phyloP scores from a whole-genome alignment of 495 filamentous ascomycete genomes.

The Penicillium parvum region DNA sequence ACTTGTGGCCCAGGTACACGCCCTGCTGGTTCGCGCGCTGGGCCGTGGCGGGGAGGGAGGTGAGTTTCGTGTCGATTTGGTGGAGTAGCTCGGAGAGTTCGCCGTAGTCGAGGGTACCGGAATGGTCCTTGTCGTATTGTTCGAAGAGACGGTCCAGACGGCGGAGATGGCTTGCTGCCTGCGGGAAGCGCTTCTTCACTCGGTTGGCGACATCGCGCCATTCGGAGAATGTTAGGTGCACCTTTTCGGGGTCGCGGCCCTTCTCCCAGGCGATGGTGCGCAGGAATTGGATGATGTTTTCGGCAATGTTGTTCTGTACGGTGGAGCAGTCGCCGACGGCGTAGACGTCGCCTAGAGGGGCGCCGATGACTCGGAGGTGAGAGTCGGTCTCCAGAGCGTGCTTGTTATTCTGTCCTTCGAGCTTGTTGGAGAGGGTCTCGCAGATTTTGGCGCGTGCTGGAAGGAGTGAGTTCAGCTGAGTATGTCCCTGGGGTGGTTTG shows the following conservation, averaged over 20 bases:
- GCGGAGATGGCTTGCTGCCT: slow-evolving; percentile 84
- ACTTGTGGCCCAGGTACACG: slow-evolving; percentile 85
- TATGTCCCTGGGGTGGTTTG: neutral
- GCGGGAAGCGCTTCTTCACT: slow-evolving; percentile 86
- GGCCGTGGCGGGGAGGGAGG: slow-evolving; percentile 82
- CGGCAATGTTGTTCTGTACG: slow-evolving; percentile 91
- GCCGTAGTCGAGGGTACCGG: slow-evolving; percentile 87
- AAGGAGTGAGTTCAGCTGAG: slow-evolving; percentile 2
- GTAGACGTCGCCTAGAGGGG: slow-evolving; percentile 93
- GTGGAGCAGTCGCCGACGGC: slow-evolving; percentile 96
- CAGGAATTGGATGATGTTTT: slow-evolving; percentile 82
- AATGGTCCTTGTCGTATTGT: slow-evolving; percentile 87
- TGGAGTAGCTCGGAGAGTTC: slow-evolving; percentile 83
- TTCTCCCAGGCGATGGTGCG: slow-evolving; percentile 89
- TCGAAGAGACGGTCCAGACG: slow-evolving; percentile 86
- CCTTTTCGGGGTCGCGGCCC: slow-evolving; percentile 77
- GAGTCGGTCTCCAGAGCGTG: slow-evolving; percentile 95
- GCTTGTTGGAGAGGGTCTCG: slow-evolving; percentile 64
- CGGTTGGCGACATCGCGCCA: slow-evolving; percentile 79
- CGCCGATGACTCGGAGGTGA: slow-evolving; percentile 85
- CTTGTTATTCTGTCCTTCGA: slow-evolving; percentile 77
- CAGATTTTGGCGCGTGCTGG: slow-evolving; percentile 76
- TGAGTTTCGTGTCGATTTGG: slow-evolving; percentile 89
- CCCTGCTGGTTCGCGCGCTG: slow-evolving; percentile 98
- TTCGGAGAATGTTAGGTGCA: slow-evolving; percentile 79